Conservation (phyloP, 345 rosid species). For the Hibiscus mutabilis region DNA sequence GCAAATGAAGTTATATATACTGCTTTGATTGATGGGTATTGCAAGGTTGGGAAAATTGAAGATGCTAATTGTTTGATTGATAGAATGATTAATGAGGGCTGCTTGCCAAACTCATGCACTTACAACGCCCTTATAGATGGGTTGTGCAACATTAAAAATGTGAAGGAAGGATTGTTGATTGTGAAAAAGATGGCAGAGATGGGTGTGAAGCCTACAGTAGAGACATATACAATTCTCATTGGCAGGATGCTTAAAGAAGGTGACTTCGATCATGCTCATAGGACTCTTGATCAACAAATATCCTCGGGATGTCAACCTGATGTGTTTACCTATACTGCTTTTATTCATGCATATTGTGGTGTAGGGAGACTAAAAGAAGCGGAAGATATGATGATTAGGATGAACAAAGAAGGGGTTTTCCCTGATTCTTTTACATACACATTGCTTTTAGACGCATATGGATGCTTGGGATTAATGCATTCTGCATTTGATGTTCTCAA, state of each 20-base stretch:
- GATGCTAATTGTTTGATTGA: slow-evolving; percentile 50
- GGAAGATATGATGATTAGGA: slow-evolving; percentile 51
- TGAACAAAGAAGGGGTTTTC: slow-evolving; percentile 50
- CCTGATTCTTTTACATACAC: slow-evolving; percentile 68
- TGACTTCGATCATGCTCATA: slow-evolving; percentile 50
- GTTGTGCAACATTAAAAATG: slow-evolving; percentile 47
- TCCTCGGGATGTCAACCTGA: slow-evolving; percentile 61
- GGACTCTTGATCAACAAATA: slow-evolving; percentile 44
- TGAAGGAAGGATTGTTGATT: slow-evolving; percentile 39
- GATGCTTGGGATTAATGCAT: slow-evolving; percentile 43
- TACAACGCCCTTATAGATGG: slow-evolving; percentile 77
- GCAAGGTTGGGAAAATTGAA: slow-evolving; percentile 54
- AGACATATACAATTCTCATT: slow-evolving; percentile 70
- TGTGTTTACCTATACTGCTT: slow-evolving; percentile 58
- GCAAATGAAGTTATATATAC: slow-evolving; percentile 73
- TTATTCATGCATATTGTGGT: slow-evolving; percentile 61
- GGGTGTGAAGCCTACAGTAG: slow-evolving; percentile 47
- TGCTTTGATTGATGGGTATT: slow-evolving; percentile 72
- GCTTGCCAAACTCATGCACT: slow-evolving; percentile 57
- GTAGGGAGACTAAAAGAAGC: slow-evolving; percentile 62
- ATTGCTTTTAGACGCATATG: slow-evolving; percentile 57
- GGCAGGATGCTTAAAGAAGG: slow-evolving; percentile 51
- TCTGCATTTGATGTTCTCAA: slow-evolving; percentile 70
- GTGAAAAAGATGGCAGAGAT: slow-evolving; percentile 44
- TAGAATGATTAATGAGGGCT: slow-evolving; percentile 48